Percentiles rank a stretch among this genome's conserved stretches.
phyloP scores from a whole-genome alignment of 768 basidiomycete genomes.

The Hortiboletus campestris region DNA sequence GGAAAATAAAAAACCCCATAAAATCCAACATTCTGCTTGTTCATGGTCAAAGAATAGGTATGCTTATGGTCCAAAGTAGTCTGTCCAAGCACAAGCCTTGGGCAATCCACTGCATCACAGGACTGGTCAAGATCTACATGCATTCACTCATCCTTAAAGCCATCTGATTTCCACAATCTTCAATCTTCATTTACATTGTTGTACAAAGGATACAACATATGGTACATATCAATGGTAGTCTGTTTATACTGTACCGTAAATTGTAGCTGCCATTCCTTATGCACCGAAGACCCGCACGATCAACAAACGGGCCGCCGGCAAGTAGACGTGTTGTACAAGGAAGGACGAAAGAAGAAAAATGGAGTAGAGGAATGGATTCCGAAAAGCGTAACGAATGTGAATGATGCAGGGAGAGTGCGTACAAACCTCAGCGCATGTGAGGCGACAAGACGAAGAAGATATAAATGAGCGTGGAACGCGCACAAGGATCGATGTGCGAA shows the following conservation, averaged over 20 bases:
- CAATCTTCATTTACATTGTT: conserved; percentile 22
- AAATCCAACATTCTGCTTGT: conserved; percentile 8
- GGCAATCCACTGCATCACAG: not conserved
- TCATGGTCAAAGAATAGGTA: not conserved
- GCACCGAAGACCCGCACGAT: conserved; percentile 7
- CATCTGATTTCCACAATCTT: not conserved
- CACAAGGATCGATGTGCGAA: not conserved
- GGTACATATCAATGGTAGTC: conserved; percentile 17
- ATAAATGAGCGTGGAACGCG: conserved; percentile 3
- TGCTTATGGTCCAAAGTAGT: not conserved
- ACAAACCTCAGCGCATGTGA: conserved; percentile 7
- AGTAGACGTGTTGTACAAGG: conserved; percentile 16
- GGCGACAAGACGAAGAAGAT: not conserved
- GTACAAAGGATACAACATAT: conserved; percentile 22
- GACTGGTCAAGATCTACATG: too few relatives aligned
- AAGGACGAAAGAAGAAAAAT: conserved; percentile 2
- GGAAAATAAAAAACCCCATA: not conserved
- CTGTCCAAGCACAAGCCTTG: not conserved
- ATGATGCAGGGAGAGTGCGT: not conserved
- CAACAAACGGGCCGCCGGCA: conserved; percentile 6
- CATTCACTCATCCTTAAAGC: not conserved
- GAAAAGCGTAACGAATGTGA: not conserved
- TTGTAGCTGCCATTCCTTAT: conserved; percentile 11
- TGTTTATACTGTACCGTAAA: conserved; percentile 16
- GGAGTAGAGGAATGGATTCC: not conserved